A percentile compares a stretch with the other conserved stretches of the same genome.
Evolutionary conservation across 805 yeast genomes (phyloP).

Genomic region (Yarrowia sp.): DNA sequence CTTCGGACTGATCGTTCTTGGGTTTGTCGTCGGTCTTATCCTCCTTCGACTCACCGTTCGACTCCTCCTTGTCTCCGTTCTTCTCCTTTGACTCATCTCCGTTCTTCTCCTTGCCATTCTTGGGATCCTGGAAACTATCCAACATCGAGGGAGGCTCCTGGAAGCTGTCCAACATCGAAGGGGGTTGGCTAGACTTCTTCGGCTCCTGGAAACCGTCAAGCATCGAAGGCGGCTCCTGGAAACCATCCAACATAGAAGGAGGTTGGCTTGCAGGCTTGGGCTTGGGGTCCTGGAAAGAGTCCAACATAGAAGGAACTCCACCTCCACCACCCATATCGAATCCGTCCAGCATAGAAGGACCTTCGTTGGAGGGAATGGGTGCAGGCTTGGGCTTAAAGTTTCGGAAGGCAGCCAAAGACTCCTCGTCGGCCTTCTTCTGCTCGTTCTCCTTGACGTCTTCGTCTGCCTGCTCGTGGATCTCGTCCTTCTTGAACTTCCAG

Average conservation of each 20-base stretch:
- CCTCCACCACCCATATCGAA: no score
- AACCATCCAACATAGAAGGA: neutral
- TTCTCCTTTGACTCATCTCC: neutral
- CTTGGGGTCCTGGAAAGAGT: neutral
- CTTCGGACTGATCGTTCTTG: no score
- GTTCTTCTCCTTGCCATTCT: neutral
- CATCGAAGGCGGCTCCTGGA: neutral
- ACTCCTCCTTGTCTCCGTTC: neutral
- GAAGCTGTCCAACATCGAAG: neutral
- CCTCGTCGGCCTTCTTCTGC: conserved; percentile 11
- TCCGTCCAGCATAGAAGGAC: neutral
- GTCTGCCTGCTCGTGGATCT: neutral
- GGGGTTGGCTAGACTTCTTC: neutral
- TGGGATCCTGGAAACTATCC: neutral
- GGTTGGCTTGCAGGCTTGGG: neutral
- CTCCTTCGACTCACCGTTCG: neutral
- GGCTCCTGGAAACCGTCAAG: neutral
- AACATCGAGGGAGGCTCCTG: neutral
- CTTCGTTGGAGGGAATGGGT: neutral
- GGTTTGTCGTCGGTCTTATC: neutral
- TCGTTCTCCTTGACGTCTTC: neutral
- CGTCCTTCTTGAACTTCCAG: conserved; percentile 56
- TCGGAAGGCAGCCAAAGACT: neutral
- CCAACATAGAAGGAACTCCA: conserved; percentile 3
- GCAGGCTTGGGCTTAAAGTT: neutral